Evolutionary conservation across 495 filamentous ascomycete genomes (phyloP).

Genomic region (Hypoxylon crocopeplum): DNA sequence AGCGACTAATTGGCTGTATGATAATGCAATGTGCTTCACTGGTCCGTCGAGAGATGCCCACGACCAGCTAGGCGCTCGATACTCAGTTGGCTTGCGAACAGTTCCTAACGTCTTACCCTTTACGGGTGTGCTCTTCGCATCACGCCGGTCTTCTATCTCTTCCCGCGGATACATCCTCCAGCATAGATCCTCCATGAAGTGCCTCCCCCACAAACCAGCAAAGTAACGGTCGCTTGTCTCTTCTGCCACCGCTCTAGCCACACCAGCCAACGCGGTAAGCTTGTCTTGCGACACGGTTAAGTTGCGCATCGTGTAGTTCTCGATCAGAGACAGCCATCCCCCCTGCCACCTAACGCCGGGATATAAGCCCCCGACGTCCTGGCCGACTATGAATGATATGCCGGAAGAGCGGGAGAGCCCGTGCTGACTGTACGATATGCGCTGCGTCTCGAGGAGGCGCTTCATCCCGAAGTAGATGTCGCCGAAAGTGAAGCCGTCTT

Average conservation of each 20-base stretch:
- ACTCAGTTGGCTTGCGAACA: background rate
- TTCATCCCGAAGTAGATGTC: conserved; percentile 30
- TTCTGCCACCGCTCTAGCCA: conserved; percentile 60
- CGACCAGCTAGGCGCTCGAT: conserved; percentile 21
- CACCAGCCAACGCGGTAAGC: conserved; percentile 25
- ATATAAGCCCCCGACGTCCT: conserved; percentile 5
- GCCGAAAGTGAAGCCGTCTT: conserved; percentile 12
- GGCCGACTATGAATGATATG: conserved; percentile 22
- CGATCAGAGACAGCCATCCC: conserved; percentile 13
- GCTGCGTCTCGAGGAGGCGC: conserved; percentile 13
- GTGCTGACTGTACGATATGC: conserved; percentile 11
- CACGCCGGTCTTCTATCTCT: conserved; percentile 12
- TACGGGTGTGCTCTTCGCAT: conserved; percentile 14
- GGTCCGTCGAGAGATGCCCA: conserved; percentile 23
- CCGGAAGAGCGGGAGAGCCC: conserved; percentile 6
- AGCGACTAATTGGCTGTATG: conserved; percentile 7
- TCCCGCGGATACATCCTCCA: conserved; percentile 17
- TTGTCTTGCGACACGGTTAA: conserved; percentile 11
- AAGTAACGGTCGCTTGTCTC: conserved; percentile 15
- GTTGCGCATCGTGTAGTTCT: conserved; percentile 23
- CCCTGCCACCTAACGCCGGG: conserved; percentile 9
- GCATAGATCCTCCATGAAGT: conserved; percentile 24
- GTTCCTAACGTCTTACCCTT: conserved; percentile 3
- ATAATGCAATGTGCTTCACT: conserved; percentile 19
- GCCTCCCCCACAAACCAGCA: conserved; percentile 17